Evolutionary conservation across 2,329 filamentous ascomycete genomes (phyloP).

Genomic region (Rhinocladiella mackenziei): DNA sequence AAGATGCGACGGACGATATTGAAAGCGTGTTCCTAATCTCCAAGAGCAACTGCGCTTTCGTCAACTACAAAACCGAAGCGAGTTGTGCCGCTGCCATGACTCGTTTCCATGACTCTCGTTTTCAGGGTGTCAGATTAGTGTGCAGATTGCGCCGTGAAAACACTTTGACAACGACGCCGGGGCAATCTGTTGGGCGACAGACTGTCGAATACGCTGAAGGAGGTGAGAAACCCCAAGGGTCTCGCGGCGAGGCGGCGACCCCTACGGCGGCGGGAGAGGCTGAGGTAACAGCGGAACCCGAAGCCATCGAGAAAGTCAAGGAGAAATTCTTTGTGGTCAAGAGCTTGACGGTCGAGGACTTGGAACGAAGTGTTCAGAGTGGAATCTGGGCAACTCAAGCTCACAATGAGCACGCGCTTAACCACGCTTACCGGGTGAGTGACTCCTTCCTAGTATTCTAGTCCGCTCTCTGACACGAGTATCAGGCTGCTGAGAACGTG

Average conservation of each 20-base stretch:
- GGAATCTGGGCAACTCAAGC: slow-evolving; percentile 92
- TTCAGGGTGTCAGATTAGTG: slow-evolving; percentile 78
- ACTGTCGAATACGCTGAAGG: slow-evolving; percentile 26
- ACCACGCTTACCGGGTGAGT: slow-evolving; percentile 73
- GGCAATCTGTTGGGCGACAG: slow-evolving; percentile 50
- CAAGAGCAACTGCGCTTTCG: slow-evolving; percentile 95
- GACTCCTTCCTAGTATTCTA: neutral
- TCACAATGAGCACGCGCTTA: slow-evolving; percentile 82
- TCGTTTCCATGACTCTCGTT: slow-evolving; percentile 84
- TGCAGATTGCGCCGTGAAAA: slow-evolving; percentile 68
- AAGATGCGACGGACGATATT: slow-evolving; percentile 67
- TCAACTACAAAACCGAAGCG: slow-evolving; percentile 82
- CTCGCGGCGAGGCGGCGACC: slow-evolving; percentile 4
- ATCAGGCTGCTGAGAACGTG: slow-evolving; percentile 72
- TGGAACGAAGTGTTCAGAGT: slow-evolving; percentile 81
- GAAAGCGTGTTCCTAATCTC: slow-evolving; percentile 92
- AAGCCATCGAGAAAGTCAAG: slow-evolving; percentile 39
- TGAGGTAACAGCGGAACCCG: slow-evolving; percentile 24
- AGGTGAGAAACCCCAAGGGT: slow-evolving; percentile 6
- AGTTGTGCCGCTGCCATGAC: slow-evolving; percentile 73
- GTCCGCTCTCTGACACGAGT: slow-evolving; percentile 16
- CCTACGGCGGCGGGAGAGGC: slow-evolving; percentile 5
- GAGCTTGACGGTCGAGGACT: slow-evolving; percentile 83
- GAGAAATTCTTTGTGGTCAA: slow-evolving; percentile 92
- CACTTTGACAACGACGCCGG: slow-evolving; percentile 37